Base-by-base conservation (phyloP, 208 protist genomes). In the Crithidia acanthocephali region DNA sequence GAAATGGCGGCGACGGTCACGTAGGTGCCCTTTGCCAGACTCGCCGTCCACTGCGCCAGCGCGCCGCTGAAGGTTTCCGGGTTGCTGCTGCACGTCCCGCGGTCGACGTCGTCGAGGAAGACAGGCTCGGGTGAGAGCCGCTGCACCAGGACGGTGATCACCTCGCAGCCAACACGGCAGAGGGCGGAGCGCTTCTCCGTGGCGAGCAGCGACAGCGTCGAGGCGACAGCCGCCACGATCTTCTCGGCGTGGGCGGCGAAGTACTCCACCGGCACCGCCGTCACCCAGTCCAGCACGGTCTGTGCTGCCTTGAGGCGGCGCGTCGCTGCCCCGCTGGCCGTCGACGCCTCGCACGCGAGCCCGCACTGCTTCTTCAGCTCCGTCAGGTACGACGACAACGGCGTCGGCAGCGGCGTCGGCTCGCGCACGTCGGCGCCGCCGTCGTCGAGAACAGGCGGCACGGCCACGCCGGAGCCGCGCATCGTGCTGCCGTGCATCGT, bases 1-100 rank as follows among this genome's bases (percentile, higher is more conserved):
- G 89, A 83, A 35, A 97, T 97, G 47, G 90, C 85, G 7, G 85
- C 60, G 2, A 97, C 85, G 1, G 92, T 97, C n/a, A 97, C 92
- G 62, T 85, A 90, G 20, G 88, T 80, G 25, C 90, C 83, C 35
- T 84, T 81, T 44, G 85, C 55, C 40, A 97, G 76, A 10, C 81
- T 70, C 9, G 69, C 25, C 47, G 76, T 80, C 88, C 90, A 95
- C 22, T 73, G 62, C 20, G 55, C 25, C 15, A 93, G 50, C 4
- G 80, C 79, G 11, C 47, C 67, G 25, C 84, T 64, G 42, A 72
- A 44, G 11, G 68, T 74, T 42, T 53, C 51, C 20, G 59, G 52
- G 35, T 76, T 63, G 9, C 35, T 45, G 68, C 57, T 69, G 67
- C 62, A 63, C 51, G 44, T 59, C 4, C 61, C 48, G 40, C 66